Evolutionary conservation across 2,329 filamentous ascomycete species (phyloP), one percentile per base, ranked within the genome.

Genomic region (Leptographium lundbergii): DNA sequence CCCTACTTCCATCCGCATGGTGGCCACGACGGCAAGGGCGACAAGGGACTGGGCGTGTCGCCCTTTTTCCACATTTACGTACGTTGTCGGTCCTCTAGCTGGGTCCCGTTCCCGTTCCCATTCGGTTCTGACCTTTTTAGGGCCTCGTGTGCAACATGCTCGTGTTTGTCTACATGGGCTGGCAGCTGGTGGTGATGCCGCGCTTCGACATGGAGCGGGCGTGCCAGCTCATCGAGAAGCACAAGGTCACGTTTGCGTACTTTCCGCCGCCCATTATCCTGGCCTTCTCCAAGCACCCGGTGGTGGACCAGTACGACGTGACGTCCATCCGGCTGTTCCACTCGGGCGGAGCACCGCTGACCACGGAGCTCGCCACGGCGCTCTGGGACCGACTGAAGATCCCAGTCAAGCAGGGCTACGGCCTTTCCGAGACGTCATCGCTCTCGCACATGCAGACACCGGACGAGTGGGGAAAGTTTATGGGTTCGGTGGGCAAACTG

Each of bases 41-140:
- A 96, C 68, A 83, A 80, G 61, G 75, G 94, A 34, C 71, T 96
- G 7, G 88, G 88, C 1, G 86, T 95, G 60, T 72, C 96, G 13
- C 91, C 91, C 0, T 94, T 96, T 70, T 96, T 91, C 73, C 91
- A 96, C 69, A 91, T 95, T 63, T 96, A 95, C 67, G 89, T 87
- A 72, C 64, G 81, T 67, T 50, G 32, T 27, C 4, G 27, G 3
- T 45, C 11, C 4, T 5, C 48, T 32, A 14, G 24, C 6, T 13
- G 39, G 17, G 32, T 56, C 10, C 14, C n/a, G 22, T 42, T 13
- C 39, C n/a, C 6, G 50, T 19, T 39, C 24, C 29, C 19, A n/a
- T n/a, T n/a, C n/a, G n/a, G n/a, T 36, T 25, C 19, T 29, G 3
- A 27, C n/a, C 32, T n/a, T 14, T 14, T 29, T 29, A 73, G 66